Evolutionary conservation across 1,284 basidiomycete genomes (phyloP).

Genomic region (Rhizopogon hawkerae): DNA sequence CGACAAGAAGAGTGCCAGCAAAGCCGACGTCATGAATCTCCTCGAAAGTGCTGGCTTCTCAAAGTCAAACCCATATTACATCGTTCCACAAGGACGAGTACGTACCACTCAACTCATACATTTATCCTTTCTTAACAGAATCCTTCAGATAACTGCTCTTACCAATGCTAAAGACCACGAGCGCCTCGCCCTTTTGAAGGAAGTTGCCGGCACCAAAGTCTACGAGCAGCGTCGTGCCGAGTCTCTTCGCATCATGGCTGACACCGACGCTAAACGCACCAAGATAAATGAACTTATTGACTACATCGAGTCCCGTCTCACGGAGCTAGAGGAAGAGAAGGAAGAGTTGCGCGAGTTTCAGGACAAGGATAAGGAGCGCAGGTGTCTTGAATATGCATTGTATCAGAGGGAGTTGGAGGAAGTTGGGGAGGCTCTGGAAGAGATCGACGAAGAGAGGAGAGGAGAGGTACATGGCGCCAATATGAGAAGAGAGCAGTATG

Average conservation of each 20-base stretch:
- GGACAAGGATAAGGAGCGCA: constrained; percentile 87
- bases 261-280: constrained; percentile 85
- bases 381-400: constrained; percentile 93
- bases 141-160: constrained; percentile 78
- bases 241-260: constrained; percentile 91
- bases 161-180: constrained; percentile 98
- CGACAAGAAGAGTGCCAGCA: constrained; percentile 91
- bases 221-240: constrained; percentile 94
- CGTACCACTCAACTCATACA: constrained; percentile 24
- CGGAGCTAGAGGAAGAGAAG: constrained; percentile 95
- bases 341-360: constrained; percentile 96
- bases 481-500: constrained; percentile 71
- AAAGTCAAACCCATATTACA: constrained; percentile 97
- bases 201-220: constrained; percentile 97
- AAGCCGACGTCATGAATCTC: constrained; percentile 95
- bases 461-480: constrained; percentile 82
- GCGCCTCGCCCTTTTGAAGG: constrained; percentile 87
- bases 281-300: constrained; percentile 89
- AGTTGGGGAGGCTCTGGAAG: constrained; percentile 74
- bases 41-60: constrained; percentile 96
- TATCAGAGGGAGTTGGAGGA: constrained; percentile 89
- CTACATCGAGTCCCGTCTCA: constrained; percentile 85
- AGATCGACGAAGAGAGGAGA: constrained; percentile 75
- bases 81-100: constrained; percentile 95
- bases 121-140: constrained; percentile 6